Evolutionary conservation across 2,329 filamentous ascomycete genomes (phyloP), one percentile per base, ranked within the genome.

Genomic region (Aspergillus terreus): DNA sequence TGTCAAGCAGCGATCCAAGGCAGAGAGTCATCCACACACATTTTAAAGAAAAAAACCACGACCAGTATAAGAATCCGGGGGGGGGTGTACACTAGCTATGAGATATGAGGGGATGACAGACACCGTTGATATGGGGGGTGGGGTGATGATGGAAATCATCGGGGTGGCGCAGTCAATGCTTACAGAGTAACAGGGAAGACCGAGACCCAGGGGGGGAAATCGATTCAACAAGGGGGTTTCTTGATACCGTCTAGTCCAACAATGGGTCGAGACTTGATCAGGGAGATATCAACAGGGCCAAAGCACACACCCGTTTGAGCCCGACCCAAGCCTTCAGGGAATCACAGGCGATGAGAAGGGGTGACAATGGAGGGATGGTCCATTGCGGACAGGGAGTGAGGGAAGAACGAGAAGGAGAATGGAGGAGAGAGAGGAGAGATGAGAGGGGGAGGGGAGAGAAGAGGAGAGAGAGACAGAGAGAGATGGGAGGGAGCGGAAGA

Each of bases 11-110:
- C 15, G 19, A 42, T 44, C 45, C 17, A 53, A 41, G 47, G 23
- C 30, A 17, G 33, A 14, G 53, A 51, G 52, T 60, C 51, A 61
- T 57, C 55, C 47, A 55, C 33, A n/a, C n/a, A n/a, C n/a, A n/a
- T n/a, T n/a, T n/a, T n/a, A n/a, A n/a, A n/a, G n/a, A n/a, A n/a
- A n/a, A n/a, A n/a, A n/a, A n/a, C n/a, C n/a, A n/a, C n/a, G n/a
- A n/a, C n/a, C n/a, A n/a, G n/a, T n/a, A n/a, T n/a, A n/a, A n/a
- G n/a, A n/a, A n/a, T n/a, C n/a, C n/a, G n/a, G n/a, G n/a, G 40
- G 40, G 40, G 19, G 15, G 19, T 3, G 19, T 38, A 15, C 14
- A n/a, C 35, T n/a, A 10, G 6, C 14, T 9, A 38, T 17, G 35
- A 38, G 6, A 14, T 9, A 38, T 17, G 35, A 38, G 35, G 35